Evolutionary conservation across 2,329 filamentous ascomycete species (phyloP), one percentile per base, ranked within the genome.

Genomic region (Botrytis byssoidea): DNA sequence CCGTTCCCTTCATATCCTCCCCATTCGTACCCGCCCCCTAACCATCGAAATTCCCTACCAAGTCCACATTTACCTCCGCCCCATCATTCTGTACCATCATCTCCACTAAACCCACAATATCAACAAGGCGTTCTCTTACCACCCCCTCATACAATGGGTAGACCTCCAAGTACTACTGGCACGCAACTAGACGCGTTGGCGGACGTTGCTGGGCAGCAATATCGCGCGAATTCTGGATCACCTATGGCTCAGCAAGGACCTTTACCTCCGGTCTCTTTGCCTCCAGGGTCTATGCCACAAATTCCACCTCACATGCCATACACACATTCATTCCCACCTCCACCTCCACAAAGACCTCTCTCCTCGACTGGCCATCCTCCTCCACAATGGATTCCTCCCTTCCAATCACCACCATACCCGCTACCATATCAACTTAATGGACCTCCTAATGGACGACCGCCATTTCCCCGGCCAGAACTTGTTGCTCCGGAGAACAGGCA

Each of bases 171-270:
- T 37, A 77, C 78, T 22, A 76, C 79, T 42, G 76, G 75, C 29
- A 77, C 78, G 73, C 78, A 77, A 37, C 71, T 80, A 25, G 79
- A 81, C 75, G 73, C 77, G 60, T 74, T 81, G 64, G 78, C 80
- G 14, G 80, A 82, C 75, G 71, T 77, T 51, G 79, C 80, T 40
- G 79, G 79, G 4, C 79, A 81, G 72, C 80, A 81, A 69, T 79
- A 80, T 71, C 79, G 80, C 66, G 74, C 78, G 57, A 65, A 74
- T 68, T 77, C 79, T 59, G 74, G 75, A 61, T 78, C 80, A 63
- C 78, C 79, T 29, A 75, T 76, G 67, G 73, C 77, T 57, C 79
- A 78, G 35, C 80, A 79, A 73, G 76, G 75, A 25, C 73, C 66
- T 20, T 46, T 75, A 48, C 67, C 67, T 46, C 67, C 67, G 22